Percentiles rank a stretch among this genome's conserved stretches.
Evolutionary conservation across 2,329 filamentous ascomycete genomes (phyloP).

Genomic region (Diaporthe eres): DNA sequence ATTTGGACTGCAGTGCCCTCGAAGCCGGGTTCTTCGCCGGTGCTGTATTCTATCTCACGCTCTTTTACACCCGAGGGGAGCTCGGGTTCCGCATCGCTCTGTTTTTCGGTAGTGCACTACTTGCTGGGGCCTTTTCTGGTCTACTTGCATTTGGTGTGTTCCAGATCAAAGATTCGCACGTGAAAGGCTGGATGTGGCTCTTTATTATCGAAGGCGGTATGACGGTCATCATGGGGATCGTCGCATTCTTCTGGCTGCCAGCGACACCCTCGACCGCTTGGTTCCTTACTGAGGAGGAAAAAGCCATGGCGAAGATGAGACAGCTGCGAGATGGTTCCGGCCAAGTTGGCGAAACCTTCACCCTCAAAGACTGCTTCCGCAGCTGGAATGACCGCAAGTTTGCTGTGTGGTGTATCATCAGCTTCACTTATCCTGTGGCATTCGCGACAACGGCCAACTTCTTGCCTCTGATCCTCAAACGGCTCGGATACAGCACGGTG

Average conservation of each 20-base stretch:
- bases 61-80: conserved; percentile 61
- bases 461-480: conserved; percentile 61
- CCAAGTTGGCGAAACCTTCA: conserved; percentile 54
- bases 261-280: conserved; percentile 57
- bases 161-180: conserved; percentile 30
- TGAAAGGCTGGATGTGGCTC: conserved; percentile 41
- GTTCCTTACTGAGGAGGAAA: conserved; percentile 60
- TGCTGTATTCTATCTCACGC: conserved; percentile 66
- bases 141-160: conserved; percentile 40
- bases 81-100: conserved; percentile 41
- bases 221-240: conserved; percentile 37
- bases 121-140: conserved; percentile 41
- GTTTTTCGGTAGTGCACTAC: conserved; percentile 39
- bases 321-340: conserved; percentile 61
- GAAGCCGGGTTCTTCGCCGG: conserved; percentile 70
- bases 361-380: conserved; percentile 56
- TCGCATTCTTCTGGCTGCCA: conserved; percentile 38
- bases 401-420: conserved; percentile 59
- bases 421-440: conserved; percentile 63
- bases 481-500: conserved; percentile 59
- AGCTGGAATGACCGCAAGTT: conserved; percentile 56
- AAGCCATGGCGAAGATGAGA: conserved; percentile 56
- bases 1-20: conserved; percentile 37
- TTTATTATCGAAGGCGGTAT: conserved; percentile 42
- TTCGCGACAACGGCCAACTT: conserved; percentile 60